Conservation (phyloP, 306 rosid species). For the Hippophae tibetana region DNA sequence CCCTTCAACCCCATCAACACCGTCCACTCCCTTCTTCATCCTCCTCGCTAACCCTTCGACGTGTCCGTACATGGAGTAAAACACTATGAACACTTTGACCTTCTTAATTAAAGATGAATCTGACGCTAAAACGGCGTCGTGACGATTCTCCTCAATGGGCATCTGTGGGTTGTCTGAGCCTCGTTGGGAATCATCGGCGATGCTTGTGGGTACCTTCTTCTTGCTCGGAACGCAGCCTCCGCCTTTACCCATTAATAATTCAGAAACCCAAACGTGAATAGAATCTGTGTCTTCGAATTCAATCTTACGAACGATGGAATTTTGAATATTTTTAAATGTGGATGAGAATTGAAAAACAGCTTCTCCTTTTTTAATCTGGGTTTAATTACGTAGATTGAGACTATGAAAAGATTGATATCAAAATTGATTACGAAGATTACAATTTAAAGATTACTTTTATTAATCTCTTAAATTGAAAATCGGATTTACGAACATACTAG, state of each 20-base stretch:
- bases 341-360: not conserved
- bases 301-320: not conserved
- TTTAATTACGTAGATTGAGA: not conserved
- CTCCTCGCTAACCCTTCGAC: slow-evolving; percentile 68
- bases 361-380: not conserved
- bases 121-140: slow-evolving; percentile 8
- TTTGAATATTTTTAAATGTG: too few species aligned
- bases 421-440: too few species aligned
- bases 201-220: slow-evolving; percentile 41
- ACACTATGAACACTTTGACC: slow-evolving; percentile 63
- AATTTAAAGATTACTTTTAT: not conserved
- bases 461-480: not conserved
- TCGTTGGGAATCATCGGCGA: slow-evolving; percentile 18
- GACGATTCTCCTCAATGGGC: slow-evolving; percentile 13
- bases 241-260: slow-evolving; percentile 73
- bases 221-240: slow-evolving; percentile 93
- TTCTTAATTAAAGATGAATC: slow-evolving; percentile 17
- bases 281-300: not conserved
- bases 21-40: slow-evolving; percentile 81
- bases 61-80: slow-evolving; percentile 93
- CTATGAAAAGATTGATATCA: too few species aligned
- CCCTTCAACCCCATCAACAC: slow-evolving; percentile 68
- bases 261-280: not conserved
- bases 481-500: too few species aligned
- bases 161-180: slow-evolving; percentile 27